Base-by-base conservation (phyloP, 176 grass and related monocot species). In the Miscanthus lutarioriparius region DNA sequence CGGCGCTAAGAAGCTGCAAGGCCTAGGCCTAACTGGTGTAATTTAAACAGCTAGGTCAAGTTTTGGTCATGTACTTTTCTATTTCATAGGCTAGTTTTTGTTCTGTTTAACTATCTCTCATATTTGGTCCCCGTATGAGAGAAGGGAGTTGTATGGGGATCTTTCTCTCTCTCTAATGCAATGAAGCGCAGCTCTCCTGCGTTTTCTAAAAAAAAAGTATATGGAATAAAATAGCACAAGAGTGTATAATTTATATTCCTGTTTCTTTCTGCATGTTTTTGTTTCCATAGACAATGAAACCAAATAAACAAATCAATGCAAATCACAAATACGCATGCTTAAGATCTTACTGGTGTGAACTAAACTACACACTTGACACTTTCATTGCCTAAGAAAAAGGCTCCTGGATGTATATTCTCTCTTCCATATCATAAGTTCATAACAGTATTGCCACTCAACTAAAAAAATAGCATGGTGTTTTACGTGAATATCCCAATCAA, bases 271-370 rank as follows among this genome's bases (percentile, higher is more conserved):
- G 3, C 39, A 26, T 72, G 40, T 1, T 63, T 25, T 63, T 77
- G 2, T 17, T 77, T 77, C 10, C 1, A 1, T 62, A 77, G 7
- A 19, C 30, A 8, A 19, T 22, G 43, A 17, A 26, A 70, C 28
- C 77, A 58, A 61, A 72, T 25, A 59, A 81, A 69, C 7, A n/a
- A 81, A 40, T 81, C 13, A 69, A 56, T 64, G 27, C 40, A 39
- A 63, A n/a, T 74, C 81, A 44, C 20, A 10, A 20, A 38, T 6
- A 36, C 1, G 2, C 10, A 65, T 65, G 63, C 63, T 32, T 32
- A 65, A 33, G 14, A 65, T 32, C 63, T 32, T 65, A 33, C 23
- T 73, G 6, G 13, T 17, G 23, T 73, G 23, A 73, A 73, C 70
- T 73, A 73, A 45, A 72, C 39, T 44, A 47, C 41, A 65, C 28